Evolutionary conservation across 176 grass and related monocot species (phyloP).

Genomic region (Phoenix dactylifera): DNA sequence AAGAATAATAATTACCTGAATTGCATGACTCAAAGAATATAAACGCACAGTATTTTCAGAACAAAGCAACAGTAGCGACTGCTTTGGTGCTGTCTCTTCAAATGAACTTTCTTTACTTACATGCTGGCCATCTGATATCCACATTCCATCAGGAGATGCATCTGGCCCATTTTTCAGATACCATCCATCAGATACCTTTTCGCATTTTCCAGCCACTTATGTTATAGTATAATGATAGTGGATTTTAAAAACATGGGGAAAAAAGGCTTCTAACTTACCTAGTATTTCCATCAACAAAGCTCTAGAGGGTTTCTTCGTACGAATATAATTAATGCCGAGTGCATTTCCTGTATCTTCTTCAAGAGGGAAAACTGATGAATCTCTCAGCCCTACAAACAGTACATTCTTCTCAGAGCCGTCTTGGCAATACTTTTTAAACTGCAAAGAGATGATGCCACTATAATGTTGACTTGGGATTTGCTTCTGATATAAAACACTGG

Average conservation of each 20-base stretch:
- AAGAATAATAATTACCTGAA: constrained; percentile 47
- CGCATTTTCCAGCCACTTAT: too few relatives aligned
- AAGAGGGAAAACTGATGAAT: constrained; percentile 70
- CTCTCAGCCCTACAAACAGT: constrained; percentile 61
- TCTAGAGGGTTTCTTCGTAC: constrained; percentile 73
- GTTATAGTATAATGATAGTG: too few relatives aligned
- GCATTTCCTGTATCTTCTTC: constrained; percentile 68
- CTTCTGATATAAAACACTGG: constrained; percentile 71
- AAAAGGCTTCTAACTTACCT: constrained; percentile 30
- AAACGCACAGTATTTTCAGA: constrained; percentile 78
- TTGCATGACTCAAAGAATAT: constrained; percentile 59
- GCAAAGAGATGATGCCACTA: constrained; percentile 70
- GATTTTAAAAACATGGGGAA: neutral
- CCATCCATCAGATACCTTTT: too few relatives aligned
- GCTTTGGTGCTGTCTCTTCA: constrained; percentile 28
- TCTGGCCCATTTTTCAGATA: constrained; percentile 18
- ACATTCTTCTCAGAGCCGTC: constrained; percentile 68
- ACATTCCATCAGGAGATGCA: constrained; percentile 22
- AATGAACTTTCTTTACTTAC: constrained; percentile 20
- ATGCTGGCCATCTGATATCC: constrained; percentile 23
- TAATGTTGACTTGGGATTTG: constrained; percentile 64
- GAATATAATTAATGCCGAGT: constrained; percentile 52
- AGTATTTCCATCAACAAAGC: constrained; percentile 63
- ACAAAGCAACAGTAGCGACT: constrained; percentile 67
- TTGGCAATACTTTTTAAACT: constrained; percentile 60